These are phyloP conservation scores for Mycena olivaceomarginata DNA, from an alignment of 768 basidiomycete species.

Conservation along the genomic window DNA sequence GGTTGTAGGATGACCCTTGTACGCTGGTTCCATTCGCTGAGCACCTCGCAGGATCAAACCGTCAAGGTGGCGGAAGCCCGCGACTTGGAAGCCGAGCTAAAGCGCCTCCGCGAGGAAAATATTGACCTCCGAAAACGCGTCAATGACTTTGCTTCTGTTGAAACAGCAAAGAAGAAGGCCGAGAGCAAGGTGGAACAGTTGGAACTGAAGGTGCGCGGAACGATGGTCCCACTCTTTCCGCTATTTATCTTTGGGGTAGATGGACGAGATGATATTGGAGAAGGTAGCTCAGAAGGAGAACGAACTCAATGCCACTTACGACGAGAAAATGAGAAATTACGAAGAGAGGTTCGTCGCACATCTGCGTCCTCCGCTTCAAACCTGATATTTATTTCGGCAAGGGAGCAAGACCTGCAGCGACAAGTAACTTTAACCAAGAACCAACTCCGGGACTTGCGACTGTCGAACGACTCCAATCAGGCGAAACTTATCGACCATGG, in stretches of 20 bases:
- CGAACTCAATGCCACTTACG: constrained; percentile 96
- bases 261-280: constrained; percentile 95
- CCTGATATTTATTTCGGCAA: constrained; percentile 52
- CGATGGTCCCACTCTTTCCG: not conserved
- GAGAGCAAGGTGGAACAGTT: constrained; percentile 85
- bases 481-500: constrained; percentile 94
- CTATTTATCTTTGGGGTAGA: constrained; percentile 67
- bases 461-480: constrained; percentile 94
- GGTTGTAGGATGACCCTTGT: constrained; percentile 72
- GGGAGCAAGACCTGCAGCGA: constrained; percentile 95
- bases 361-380: not conserved
- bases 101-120: constrained; percentile 88
- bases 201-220: constrained; percentile 82
- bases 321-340: constrained; percentile 96
- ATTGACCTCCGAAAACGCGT: constrained; percentile 83
- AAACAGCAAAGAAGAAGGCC: constrained; percentile 85
- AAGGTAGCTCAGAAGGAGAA: constrained; percentile 95
- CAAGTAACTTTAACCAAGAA: constrained; percentile 92
- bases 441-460: constrained; percentile 92
- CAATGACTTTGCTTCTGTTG: constrained; percentile 77
- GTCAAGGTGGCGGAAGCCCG: constrained; percentile 91
- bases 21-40: not conserved
- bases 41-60: constrained; percentile 86
- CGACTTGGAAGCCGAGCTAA: constrained; percentile 85
- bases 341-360: constrained; percentile 86